phyloP scores from a whole-genome alignment of 345 rosid genomes.

The Corchorus capsularis region DNA sequence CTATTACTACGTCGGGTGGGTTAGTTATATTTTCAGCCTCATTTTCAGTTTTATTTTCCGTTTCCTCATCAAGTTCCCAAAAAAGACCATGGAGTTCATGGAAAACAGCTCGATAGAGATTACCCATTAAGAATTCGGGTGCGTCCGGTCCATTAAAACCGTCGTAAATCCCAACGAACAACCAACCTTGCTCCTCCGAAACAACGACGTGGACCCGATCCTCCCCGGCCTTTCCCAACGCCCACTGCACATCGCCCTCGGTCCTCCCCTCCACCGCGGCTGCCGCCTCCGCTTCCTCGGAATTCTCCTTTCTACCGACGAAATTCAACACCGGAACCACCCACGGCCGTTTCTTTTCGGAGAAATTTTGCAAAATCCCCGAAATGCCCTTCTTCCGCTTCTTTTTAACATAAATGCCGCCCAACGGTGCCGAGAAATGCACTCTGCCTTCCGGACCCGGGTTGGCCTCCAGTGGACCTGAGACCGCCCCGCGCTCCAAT shows the following conservation, averaged over 20 bases:
- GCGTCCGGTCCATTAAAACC: slow-evolving; percentile 99
- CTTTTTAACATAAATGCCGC: slow-evolving; percentile 60
- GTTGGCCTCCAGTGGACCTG: slow-evolving; percentile 79
- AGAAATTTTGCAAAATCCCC: slow-evolving; percentile 58
- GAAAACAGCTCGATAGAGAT: slow-evolving; percentile 91
- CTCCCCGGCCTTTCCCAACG: slow-evolving; percentile 96
- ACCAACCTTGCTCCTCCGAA: slow-evolving; percentile 98
- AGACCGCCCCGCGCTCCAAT: slow-evolving; percentile 74
- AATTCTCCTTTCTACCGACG: slow-evolving; percentile 55
- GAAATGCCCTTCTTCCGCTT: slow-evolving; percentile 62
- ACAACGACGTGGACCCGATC: slow-evolving; percentile 96
- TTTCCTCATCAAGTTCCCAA: slow-evolving; percentile 72
- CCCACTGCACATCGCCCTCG: slow-evolving; percentile 86
- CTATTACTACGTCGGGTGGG: slow-evolving; percentile 12
- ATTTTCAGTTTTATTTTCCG: slow-evolving; percentile 23
- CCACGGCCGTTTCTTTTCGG: slow-evolving; percentile 90
- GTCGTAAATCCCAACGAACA: slow-evolving; percentile 93
- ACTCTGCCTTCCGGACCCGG: slow-evolving; percentile 52
- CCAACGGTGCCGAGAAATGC: slow-evolving; percentile 90
- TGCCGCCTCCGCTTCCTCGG: slow-evolving; percentile 21
- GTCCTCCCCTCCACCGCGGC: slow-evolving; percentile 30
- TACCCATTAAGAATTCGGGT: slow-evolving; percentile 95
- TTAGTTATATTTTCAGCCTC: slow-evolving; percentile 26
- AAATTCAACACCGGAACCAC: slow-evolving; percentile 94
- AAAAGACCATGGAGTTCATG: slow-evolving; percentile 84